phyloP scores from a whole-genome alignment of 768 basidiomycete genomes.

The Boletus edulis region DNA sequence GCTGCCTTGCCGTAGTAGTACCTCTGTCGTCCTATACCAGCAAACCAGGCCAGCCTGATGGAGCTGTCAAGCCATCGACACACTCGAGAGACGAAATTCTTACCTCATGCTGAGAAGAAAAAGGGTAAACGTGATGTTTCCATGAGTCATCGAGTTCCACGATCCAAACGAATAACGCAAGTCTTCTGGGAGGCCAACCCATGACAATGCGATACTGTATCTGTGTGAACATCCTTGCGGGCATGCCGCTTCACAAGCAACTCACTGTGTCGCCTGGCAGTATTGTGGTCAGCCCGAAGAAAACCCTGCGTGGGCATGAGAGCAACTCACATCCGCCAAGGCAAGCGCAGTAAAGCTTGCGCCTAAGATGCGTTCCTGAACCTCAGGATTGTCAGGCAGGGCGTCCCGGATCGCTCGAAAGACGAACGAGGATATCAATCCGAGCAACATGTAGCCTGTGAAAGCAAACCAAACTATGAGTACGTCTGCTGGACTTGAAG shows the following conservation, averaged over 20 bases:
- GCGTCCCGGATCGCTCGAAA: slow-evolving; percentile 67
- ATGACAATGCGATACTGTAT: slow-evolving; percentile 54
- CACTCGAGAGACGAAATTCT: not conserved
- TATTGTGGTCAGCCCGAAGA: not conserved
- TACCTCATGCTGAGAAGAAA: slow-evolving; percentile 59
- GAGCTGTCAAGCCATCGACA: slow-evolving; percentile 4
- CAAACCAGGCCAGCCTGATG: slow-evolving; percentile 53
- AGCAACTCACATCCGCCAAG: slow-evolving; percentile 61
- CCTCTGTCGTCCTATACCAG: slow-evolving; percentile 46
- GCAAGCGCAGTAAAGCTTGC: slow-evolving; percentile 60
- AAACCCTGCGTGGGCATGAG: not conserved
- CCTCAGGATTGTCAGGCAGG: slow-evolving; percentile 50
- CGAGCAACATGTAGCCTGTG: slow-evolving; percentile 60
- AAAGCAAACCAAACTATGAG: not conserved
- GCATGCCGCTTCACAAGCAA: not conserved
- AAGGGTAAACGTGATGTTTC: slow-evolving; percentile 66
- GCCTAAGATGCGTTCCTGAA: slow-evolving; percentile 69
- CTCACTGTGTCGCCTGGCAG: slow-evolving; percentile 60
- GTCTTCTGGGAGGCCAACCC: slow-evolving; percentile 54
- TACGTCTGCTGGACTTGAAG: not conserved
- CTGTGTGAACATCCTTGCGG: slow-evolving; percentile 2
- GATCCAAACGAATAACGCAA: slow-evolving; percentile 45
- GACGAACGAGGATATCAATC: slow-evolving; percentile 62
- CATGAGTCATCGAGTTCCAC: slow-evolving; percentile 77
- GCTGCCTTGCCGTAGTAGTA: slow-evolving; percentile 37